Evolutionary conservation across 345 rosid species (phyloP).

Genomic region (Nasturtium officinale): DNA sequence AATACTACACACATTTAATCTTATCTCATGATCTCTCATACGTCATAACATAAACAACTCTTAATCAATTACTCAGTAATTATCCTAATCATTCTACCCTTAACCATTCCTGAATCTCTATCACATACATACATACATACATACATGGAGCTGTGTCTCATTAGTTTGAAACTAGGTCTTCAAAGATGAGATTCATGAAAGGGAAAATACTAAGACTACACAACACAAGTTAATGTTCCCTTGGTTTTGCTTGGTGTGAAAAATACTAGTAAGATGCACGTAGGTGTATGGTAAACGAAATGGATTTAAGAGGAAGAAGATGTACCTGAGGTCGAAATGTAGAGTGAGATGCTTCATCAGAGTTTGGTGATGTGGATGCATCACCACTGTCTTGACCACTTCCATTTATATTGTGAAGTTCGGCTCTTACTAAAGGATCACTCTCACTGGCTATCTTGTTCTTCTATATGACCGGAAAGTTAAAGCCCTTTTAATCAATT

Average conservation of each 20-base stretch:
- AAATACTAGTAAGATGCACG: conserved; percentile 17
- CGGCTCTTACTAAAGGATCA: conserved; percentile 49
- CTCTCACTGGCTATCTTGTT: conserved; percentile 69
- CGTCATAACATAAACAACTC: neutral
- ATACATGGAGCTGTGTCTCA: conserved; percentile 9
- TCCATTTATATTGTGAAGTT: conserved; percentile 60
- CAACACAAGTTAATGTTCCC: neutral
- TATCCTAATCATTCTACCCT: neutral
- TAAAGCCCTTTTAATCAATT: neutral
- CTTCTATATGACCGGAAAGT: conserved; percentile 51
- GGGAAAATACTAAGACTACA: neutral
- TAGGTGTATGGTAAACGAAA: conserved; percentile 9
- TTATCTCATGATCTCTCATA: neutral
- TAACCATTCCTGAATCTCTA: neutral
- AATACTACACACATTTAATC: neutral
- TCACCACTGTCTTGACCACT: conserved; percentile 49
- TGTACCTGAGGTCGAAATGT: conserved; percentile 61
- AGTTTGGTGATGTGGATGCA: conserved; percentile 57
- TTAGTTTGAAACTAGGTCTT: neutral
- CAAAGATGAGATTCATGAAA: neutral
- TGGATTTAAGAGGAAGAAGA: conserved; percentile 19
- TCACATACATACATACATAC: conserved; percentile 16
- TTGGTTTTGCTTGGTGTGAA: neutral
- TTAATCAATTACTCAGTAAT: neutral
- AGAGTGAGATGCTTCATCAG: conserved; percentile 56